phyloP scores from a whole-genome alignment of 108 stramenopile species.

The Skeletonema costatum region DNA sequence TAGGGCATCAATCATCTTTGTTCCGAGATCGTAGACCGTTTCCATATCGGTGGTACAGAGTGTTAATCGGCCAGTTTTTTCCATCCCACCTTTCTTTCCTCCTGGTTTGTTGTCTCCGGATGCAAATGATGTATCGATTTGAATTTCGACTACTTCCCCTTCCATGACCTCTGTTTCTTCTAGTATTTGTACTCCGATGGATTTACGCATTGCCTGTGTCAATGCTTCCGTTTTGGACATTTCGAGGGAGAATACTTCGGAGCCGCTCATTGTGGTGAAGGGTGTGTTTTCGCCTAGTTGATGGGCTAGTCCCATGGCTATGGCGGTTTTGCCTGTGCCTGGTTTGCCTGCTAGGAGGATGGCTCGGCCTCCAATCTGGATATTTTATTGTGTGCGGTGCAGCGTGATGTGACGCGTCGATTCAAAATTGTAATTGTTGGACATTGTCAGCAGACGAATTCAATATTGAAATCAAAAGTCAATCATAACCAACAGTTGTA shows the following conservation, averaged over 20 bases:
- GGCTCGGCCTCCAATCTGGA: slow-evolving; percentile 87
- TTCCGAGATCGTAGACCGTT: slow-evolving; percentile 98
- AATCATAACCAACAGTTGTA: not conserved
- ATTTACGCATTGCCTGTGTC: slow-evolving; percentile 97
- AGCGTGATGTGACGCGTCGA: no score
- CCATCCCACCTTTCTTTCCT: slow-evolving; percentile 70
- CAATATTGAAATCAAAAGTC: not conserved
- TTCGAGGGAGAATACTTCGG: slow-evolving; percentile 97
- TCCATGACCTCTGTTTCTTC: slow-evolving; percentile 99
- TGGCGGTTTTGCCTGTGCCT: slow-evolving; percentile 92
- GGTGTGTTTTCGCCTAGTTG: slow-evolving; percentile 94
- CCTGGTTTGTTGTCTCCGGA: slow-evolving; percentile 22
- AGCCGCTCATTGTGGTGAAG: slow-evolving; percentile 95
- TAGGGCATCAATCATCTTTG: slow-evolving; percentile 99
- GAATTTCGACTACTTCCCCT: slow-evolving; percentile 99
- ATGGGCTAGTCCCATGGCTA: slow-evolving; percentile 92
- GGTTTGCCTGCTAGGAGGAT: slow-evolving; percentile 92
- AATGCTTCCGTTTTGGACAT: slow-evolving; percentile 99
- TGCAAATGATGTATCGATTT: slow-evolving; percentile 75
- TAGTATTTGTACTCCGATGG: slow-evolving; percentile 94
- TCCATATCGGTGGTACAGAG: slow-evolving; percentile 99
- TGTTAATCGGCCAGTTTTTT: slow-evolving; percentile 95
- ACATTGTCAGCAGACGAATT: not conserved
- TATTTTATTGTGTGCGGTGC: no score
- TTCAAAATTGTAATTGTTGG: no score